phyloP scores from a whole-genome alignment of 208 protist genomes.

The Phytomonas sp. region DNA sequence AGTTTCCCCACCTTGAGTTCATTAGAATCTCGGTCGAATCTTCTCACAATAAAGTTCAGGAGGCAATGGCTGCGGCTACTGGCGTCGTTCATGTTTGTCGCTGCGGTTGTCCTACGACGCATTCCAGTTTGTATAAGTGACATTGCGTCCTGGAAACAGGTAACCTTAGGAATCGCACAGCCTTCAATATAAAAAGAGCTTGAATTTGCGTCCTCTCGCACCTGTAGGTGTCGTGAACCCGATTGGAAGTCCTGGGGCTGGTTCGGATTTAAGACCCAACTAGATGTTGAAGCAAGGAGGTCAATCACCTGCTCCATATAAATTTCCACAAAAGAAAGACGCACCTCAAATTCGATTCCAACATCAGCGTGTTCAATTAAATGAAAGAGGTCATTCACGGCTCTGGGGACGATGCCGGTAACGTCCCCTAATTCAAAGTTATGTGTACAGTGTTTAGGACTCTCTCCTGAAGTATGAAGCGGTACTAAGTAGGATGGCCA shows the following conservation, averaged over 20 bases:
- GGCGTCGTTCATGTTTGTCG: constrained; percentile 83
- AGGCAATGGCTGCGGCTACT: constrained; percentile 85
- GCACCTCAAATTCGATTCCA: constrained; percentile 89
- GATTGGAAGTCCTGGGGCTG: neutral
- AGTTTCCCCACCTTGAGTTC: constrained; percentile 81
- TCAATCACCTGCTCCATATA: constrained; percentile 97
- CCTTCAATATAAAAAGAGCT: constrained; percentile 86
- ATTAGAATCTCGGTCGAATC: constrained; percentile 30
- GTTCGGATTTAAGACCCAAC: neutral
- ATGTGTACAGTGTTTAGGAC: neutral
- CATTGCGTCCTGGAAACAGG: constrained; percentile 77
- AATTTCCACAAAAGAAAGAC: constrained; percentile 94
- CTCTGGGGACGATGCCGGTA: constrained; percentile 89
- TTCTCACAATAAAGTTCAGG: constrained; percentile 74
- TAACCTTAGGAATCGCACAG: constrained; percentile 78
- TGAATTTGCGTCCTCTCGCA: constrained; percentile 62
- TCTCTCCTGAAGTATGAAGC: neutral
- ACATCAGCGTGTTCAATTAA: constrained; percentile 53
- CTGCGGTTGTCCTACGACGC: constrained; percentile 59
- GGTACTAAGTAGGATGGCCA: neutral
- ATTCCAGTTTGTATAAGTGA: constrained; percentile 67
- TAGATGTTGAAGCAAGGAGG: constrained; percentile 59
- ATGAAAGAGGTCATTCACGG: constrained; percentile 88
- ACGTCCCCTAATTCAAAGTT: constrained; percentile 5
- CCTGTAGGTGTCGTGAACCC: constrained; percentile 22